Evolutionary conservation across 83 land plant species (phyloP), one percentile per base, ranked within the genome.

Genomic region (Picea engelmannii): DNA sequence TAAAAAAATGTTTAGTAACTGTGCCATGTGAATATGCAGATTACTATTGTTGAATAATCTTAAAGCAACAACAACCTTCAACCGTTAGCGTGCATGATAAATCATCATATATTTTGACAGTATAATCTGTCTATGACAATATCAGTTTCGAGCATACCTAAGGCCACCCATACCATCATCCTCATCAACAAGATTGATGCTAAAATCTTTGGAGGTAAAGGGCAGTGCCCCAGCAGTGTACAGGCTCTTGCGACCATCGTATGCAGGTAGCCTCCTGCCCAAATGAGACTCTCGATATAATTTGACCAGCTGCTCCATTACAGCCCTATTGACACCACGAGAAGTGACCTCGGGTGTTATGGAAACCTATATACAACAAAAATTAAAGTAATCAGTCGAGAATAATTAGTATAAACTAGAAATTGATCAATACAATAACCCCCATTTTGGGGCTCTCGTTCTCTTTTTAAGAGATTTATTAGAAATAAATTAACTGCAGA

Each of bases 211-310:
- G 11, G 87, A 86, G 4, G 78, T 67, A 70, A 96, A 96, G 21
- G 99, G 99, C 31, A 96, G 84, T 5, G 88, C 84, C 0, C 98
- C 98, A 27, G 98, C 99, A 25, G 98, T 96, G 80, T 96, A 96
- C 12, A 96, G 85, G 64, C 89, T 91, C 87, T 89, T 91, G 8
- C 95, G 81, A 0, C 98, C 99, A 89, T 96, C 99, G 87, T 96
- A 96, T 55, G 89, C 98, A 73, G 99, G 99, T 12, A 96, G 92
- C 61, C 99, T 83, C 25, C 83, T 79, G 11, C 98, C 99, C 24
- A 96, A 75, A 79, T 90, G 83, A n/a, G 92, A 71, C 23, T 91
- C 91, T 76, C 87, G 82, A 81, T 95, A 80, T 9, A 85, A 75
- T 78, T 79, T 90, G 7, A 96, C 96, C 62, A 96, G 81, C 87